Base-by-base conservation (phyloP, 495 filamentous ascomycete species). In the Elasticomyces elasticus region DNA sequence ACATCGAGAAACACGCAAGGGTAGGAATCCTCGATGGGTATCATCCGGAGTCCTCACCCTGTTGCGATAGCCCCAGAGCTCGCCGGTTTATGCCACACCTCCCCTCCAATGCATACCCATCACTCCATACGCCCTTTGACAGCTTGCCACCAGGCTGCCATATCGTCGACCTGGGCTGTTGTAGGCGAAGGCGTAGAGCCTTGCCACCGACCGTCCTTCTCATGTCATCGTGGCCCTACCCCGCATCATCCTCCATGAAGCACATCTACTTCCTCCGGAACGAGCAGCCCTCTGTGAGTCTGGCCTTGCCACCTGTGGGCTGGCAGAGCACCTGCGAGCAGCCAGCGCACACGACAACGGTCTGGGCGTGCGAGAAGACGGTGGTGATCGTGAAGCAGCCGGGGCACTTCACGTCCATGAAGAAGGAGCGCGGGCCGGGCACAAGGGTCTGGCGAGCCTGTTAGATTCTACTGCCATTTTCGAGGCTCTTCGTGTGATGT, bases 401-500 rank as follows among this genome's bases (percentile, higher is more conserved):
- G 69, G 91, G 92, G 84, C 92, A 98, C 81, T 96, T 98, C 76
- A 98, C 92, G 67, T 98, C 92, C 92, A 98, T 98, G 83, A 98
- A 98, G 84, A 97, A 98, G 64, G 89, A 95, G 66, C 92, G 87
- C 59, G 92, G 92, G 55, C 81, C 83, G 64, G 92, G 92, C 67
- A 98, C 92, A 67, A 98, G 84, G 52, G 79, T 86, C 92, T 96
- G 53, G 9, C 41, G 15, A 5, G 26, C 11, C 7, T 11, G 40
- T 42, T 46, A 1, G n/a, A n/a, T n/a, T n/a, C n/a, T n/a, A n/a
- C n/a, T n/a, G n/a, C n/a, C n/a, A n/a, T n/a, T n/a, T n/a, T n/a
- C n/a, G 17, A 25, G 2, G 45, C 38, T 47, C 12, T n/a, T 15
- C 43, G 17, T 22, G 27, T 22, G 45, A 33, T 13, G 49, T 85